A percentile compares a stretch with the other conserved stretches of the same genome.
Evolutionary conservation across 352 stramenopile species (phyloP).

Genomic region (Phytophthora citrophthora): DNA sequence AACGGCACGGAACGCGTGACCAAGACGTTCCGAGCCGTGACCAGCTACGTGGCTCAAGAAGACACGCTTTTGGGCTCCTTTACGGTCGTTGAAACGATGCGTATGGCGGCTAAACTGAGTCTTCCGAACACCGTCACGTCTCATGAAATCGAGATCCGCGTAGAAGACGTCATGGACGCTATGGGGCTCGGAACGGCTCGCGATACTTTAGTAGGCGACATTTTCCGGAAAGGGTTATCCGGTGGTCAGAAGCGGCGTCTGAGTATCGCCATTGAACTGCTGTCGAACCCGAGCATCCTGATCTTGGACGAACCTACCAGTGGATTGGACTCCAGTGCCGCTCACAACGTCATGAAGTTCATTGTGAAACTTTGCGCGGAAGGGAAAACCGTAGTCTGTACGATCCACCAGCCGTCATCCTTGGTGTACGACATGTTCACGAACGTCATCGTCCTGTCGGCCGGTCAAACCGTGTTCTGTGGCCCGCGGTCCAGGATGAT

Average conservation of each 20-base stretch:
- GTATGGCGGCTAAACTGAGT: slow-evolving; percentile 64
- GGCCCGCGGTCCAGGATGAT: slow-evolving; percentile 50
- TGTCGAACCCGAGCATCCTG: slow-evolving; percentile 78
- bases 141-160: slow-evolving; percentile 34
- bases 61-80: slow-evolving; percentile 71
- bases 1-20: slow-evolving; percentile 43
- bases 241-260: slow-evolving; percentile 84
- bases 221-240: slow-evolving; percentile 78
- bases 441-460: slow-evolving; percentile 60
- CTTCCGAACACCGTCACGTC: slow-evolving; percentile 42
- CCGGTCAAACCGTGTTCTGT: slow-evolving; percentile 82
- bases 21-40: slow-evolving; percentile 49
- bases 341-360: slow-evolving; percentile 31
- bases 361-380: slow-evolving; percentile 23
- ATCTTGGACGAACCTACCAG: slow-evolving; percentile 87
- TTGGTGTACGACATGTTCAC: slow-evolving; percentile 39
- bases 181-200: slow-evolving; percentile 54
- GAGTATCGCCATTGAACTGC: slow-evolving; percentile 79
- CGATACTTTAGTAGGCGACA: slow-evolving; percentile 72
- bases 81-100: slow-evolving; percentile 70
- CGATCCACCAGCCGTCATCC: slow-evolving; percentile 91
- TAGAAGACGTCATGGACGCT: slow-evolving; percentile 56
- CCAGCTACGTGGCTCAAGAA: slow-evolving; percentile 73
- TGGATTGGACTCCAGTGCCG: slow-evolving; percentile 39
- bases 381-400: slow-evolving; percentile 81